These are phyloP conservation scores for Nannochloropsis gaditana DNA, from an alignment of 108 stramenopile genomes.

Conservation along the genomic window DNA sequence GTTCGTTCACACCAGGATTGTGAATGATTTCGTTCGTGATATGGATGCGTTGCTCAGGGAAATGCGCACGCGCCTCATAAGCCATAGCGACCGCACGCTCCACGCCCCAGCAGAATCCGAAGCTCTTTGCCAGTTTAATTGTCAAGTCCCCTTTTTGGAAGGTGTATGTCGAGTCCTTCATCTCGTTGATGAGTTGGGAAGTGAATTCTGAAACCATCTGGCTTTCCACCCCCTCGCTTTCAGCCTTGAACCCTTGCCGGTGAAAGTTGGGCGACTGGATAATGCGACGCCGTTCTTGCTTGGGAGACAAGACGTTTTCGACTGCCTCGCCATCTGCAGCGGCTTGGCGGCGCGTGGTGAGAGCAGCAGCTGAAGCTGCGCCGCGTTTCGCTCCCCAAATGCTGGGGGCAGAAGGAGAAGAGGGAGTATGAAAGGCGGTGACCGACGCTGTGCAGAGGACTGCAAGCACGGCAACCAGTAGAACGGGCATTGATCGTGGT, in stretches of 20 bases:
- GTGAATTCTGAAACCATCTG: conserved; percentile 34
- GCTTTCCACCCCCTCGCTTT: conserved; percentile 25
- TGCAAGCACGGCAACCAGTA: background rate
- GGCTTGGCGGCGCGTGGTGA: background rate
- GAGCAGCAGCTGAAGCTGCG: background rate
- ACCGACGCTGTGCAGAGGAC: background rate
- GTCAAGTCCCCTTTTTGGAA: conserved; percentile 40
- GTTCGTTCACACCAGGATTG: conserved; percentile 92
- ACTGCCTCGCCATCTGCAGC: background rate
- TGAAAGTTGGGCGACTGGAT: conserved; percentile 32
- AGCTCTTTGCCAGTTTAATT: conserved; percentile 46
- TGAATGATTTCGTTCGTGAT: conserved; percentile 95
- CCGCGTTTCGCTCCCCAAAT: background rate
- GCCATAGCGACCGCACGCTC: conserved; percentile 80
- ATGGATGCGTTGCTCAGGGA: conserved; percentile 72
- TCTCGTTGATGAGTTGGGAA: conserved; percentile 36
- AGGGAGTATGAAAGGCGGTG: conserved; percentile 7
- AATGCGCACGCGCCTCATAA: conserved; percentile 81
- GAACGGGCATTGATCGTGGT: background rate
- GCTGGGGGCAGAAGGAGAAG: background rate
- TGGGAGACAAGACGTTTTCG: conserved; percentile 16
- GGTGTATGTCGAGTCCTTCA: conserved; percentile 32
- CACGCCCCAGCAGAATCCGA: conserved; percentile 55
- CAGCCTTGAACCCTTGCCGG: conserved; percentile 47
- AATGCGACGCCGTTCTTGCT: conserved; percentile 44